Base-by-base conservation (phyloP, 306 rosid genomes). In the Trifolium subterraneum region DNA sequence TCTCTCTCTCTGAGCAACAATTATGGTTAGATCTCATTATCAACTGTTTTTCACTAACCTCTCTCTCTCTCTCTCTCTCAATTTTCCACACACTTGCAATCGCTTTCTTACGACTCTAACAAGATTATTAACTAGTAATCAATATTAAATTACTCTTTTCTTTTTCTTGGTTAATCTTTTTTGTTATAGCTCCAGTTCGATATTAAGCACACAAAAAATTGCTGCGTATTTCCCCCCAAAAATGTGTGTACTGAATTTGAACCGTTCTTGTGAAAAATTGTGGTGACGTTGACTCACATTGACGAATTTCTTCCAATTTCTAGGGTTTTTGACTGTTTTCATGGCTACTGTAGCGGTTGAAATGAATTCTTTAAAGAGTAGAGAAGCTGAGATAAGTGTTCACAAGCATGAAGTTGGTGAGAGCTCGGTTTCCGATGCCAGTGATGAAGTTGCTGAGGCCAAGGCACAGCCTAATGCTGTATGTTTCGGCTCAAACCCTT, bases 371-470 rank as follows among this genome's bases (percentile, higher is more conserved):
- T 39, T 81, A 16, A 50, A 70, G 27, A 86, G 84, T 71, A 86
- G 86, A 12, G 92, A 81, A 79, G 86, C 82, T 36, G 89, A 84
- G 69, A 81, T 54, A 71, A 81, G 75, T 86, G 72, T 67, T 87
- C 85, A 35, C 64, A 88, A 82, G 75, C 82, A 79, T 52, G 71
- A 58, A 79, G 74, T 51, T 61, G 54, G 71, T 64, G 79, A 81
- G 51, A 78, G 76, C 69, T 75, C 65, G 62, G 68, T 50, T 45
- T 63, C 80, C 22, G 83, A 85, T 60, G 84, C 82, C 42, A 64
- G 11, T 44, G 83, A 70, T 39, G 87, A 70, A 70, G 81, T 63
- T 56, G 77, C 79, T 47, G 73, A 83, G 68, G 66, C 47, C 27
- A 68, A 60, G 41, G 12, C 35, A 27, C 71, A 70, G 52, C 64